Conservation (phyloP, 148 eudicot genomes). For the Mesembryanthemum crystallinum region DNA sequence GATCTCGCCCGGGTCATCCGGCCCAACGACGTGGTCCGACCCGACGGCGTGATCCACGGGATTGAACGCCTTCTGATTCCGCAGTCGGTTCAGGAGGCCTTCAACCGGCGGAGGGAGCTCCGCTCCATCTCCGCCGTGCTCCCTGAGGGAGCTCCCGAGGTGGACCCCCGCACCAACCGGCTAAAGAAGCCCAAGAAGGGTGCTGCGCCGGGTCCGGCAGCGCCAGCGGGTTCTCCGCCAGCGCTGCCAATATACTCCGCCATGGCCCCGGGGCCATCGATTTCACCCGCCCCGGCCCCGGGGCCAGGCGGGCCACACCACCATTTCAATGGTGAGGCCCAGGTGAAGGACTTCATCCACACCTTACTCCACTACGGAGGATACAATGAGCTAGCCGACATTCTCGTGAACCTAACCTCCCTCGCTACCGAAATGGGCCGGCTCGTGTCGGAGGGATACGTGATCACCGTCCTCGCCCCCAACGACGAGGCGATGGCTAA, state of each 20-base stretch:
- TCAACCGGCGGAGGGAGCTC: conserved; percentile 48
- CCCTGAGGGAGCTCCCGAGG: conserved; percentile 54
- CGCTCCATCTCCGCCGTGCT: conserved; percentile 49
- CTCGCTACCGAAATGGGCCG: conserved; percentile 58
- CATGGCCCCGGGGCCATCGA: conserved; percentile 48
- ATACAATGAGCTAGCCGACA: conserved; percentile 61
- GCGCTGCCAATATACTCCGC: conserved; percentile 42
- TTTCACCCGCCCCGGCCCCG: conserved; percentile 43
- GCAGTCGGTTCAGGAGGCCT: conserved; percentile 38
- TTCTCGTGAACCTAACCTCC: conserved; percentile 48
- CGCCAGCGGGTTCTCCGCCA: conserved; percentile 44
- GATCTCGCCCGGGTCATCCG: conserved; percentile 33
- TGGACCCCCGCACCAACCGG: conserved; percentile 48
- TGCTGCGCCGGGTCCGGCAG: conserved; percentile 31
- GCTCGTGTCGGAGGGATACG: conserved; percentile 55
- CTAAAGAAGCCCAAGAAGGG: conserved; percentile 18
- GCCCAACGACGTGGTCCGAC: conserved; percentile 33
- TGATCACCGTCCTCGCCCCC: conserved; percentile 55
- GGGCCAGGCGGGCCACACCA: conserved; percentile 56
- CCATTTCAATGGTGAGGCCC: conserved; percentile 49
- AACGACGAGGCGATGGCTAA: conserved; percentile 69
- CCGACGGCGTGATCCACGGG: conserved; percentile 46
- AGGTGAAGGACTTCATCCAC: conserved; percentile 46
- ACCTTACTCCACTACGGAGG: conserved; percentile 48
- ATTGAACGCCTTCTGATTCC: conserved; percentile 38